phyloP scores from a whole-genome alignment of 208 protist genomes.

The Crithidia sp. region DNA sequence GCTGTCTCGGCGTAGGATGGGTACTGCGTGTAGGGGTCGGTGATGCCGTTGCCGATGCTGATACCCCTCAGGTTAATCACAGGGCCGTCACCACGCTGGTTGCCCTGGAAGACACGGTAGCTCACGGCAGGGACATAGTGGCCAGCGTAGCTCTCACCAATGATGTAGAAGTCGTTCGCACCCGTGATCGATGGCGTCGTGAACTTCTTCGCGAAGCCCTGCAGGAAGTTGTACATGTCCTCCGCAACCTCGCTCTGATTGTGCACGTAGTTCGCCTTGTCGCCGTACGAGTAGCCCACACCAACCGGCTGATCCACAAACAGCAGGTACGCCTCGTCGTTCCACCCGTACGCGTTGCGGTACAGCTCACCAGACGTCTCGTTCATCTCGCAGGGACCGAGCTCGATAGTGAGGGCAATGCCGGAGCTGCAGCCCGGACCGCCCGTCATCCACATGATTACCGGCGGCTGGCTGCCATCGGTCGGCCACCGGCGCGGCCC shows the following conservation, averaged over 20 bases:
- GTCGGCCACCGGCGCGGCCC: slow-evolving; percentile 41
- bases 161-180: slow-evolving; percentile 72
- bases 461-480: slow-evolving; percentile 43
- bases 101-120: slow-evolving; percentile 43
- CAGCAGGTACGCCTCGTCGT: slow-evolving; percentile 76
- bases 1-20: slow-evolving; percentile 29
- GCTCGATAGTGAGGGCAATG: slow-evolving; percentile 73
- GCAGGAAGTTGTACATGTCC: slow-evolving; percentile 89
- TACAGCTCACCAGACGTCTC: slow-evolving; percentile 43
- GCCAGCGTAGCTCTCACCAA: slow-evolving; percentile 84
- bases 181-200: slow-evolving; percentile 35
- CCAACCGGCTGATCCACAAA: slow-evolving; percentile 93
- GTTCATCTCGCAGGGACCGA: slow-evolving; percentile 77
- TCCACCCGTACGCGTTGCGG: slow-evolving; percentile 85
- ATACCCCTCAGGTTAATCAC: slow-evolving; percentile 64
- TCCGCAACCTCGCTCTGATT: slow-evolving; percentile 75
- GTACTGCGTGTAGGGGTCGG: slow-evolving; percentile 81
- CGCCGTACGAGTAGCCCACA: slow-evolving; percentile 85
- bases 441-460: slow-evolving; percentile 92
- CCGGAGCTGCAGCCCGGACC: slow-evolving; percentile 89
- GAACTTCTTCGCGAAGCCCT: slow-evolving; percentile 50
- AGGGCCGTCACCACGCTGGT: slow-evolving; percentile 24
- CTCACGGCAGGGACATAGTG: slow-evolving; percentile 73
- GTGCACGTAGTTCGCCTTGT: slow-evolving; percentile 48
- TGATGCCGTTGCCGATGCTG: slow-evolving; percentile 86